Conservation (phyloP, 768 basidiomycete species). For the Amanita exitialis region DNA sequence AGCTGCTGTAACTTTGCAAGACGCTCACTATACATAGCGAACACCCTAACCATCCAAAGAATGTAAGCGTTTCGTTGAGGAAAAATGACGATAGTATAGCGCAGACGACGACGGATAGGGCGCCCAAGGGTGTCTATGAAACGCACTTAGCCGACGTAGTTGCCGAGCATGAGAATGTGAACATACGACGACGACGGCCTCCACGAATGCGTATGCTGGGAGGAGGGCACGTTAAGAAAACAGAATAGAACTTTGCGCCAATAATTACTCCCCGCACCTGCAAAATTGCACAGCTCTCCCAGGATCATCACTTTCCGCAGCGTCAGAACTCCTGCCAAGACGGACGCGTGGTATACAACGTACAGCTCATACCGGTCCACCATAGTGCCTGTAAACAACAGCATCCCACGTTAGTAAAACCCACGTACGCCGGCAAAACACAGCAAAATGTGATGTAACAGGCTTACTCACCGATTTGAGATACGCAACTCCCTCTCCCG, state of each 20-base stretch:
- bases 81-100: constrained; percentile 90
- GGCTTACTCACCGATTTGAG: constrained; percentile 71
- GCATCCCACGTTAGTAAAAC: no score
- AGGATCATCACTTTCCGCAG: constrained; percentile 73
- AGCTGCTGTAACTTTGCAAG: neutral
- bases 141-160: neutral
- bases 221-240: neutral
- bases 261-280: constrained; percentile 38
- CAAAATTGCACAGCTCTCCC: constrained; percentile 82
- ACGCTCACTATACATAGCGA: constrained; percentile 74
- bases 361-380: constrained; percentile 92
- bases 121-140: constrained; percentile 81
- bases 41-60: constrained; percentile 97
- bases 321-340: constrained; percentile 5
- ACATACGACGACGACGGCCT: constrained; percentile 85
- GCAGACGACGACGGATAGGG: constrained; percentile 91
- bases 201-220: constrained; percentile 78
- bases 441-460: neutral
- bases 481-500: constrained; percentile 88
- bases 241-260: constrained; percentile 9
- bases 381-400: constrained; percentile 52
- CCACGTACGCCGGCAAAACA: neutral
- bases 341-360: constrained; percentile 12
- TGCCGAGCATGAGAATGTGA: neutral
- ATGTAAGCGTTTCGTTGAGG: constrained; percentile 85